phyloP scores from a whole-genome alignment of 164 flowering plant genomes.

The Akebia trifoliata region DNA sequence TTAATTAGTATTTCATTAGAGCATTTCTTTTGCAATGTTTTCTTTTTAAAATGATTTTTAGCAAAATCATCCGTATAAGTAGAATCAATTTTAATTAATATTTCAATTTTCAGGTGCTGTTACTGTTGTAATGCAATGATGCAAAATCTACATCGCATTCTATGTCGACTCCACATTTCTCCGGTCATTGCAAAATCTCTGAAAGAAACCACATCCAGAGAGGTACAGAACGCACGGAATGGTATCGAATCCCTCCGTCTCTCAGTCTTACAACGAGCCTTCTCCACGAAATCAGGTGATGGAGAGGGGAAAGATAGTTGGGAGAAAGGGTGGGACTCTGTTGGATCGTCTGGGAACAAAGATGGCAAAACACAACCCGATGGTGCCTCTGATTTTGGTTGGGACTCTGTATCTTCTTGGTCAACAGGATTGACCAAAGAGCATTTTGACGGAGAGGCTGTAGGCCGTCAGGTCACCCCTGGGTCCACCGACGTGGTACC shows the following conservation, averaged over 20 bases:
- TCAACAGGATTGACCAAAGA: slow-evolving; percentile 76
- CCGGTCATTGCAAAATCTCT: slow-evolving; percentile 3
- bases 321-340: slow-evolving; percentile 16
- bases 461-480: slow-evolving; percentile 35
- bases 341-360: neutral
- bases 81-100: too few species aligned
- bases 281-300: slow-evolving; percentile 27
- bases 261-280: slow-evolving; percentile 11
- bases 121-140: slow-evolving; percentile 10
- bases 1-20: too few species aligned
- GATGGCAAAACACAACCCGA: slow-evolving; percentile 16
- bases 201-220: slow-evolving; percentile 11
- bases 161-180: neutral
- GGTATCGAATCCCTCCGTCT: neutral
- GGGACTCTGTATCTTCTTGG: slow-evolving; percentile 65
- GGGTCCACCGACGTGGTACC: neutral
- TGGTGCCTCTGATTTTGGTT: slow-evolving; percentile 30
- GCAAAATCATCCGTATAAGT: too few species aligned
- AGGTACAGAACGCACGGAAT: slow-evolving; percentile 2
- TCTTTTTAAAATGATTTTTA: too few species aligned
- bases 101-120: too few species aligned
- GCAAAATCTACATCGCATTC: slow-evolving; percentile 17
- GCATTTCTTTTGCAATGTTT: too few species aligned
- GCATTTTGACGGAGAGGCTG: slow-evolving; percentile 66
- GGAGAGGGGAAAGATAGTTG: slow-evolving; percentile 14